A percentile compares a stretch with the other conserved stretches of the same genome.
These are phyloP conservation scores for Aotearoamyces nothofagi DNA, from an alignment of 2,329 filamentous ascomycete genomes.

Conservation along the genomic window DNA sequence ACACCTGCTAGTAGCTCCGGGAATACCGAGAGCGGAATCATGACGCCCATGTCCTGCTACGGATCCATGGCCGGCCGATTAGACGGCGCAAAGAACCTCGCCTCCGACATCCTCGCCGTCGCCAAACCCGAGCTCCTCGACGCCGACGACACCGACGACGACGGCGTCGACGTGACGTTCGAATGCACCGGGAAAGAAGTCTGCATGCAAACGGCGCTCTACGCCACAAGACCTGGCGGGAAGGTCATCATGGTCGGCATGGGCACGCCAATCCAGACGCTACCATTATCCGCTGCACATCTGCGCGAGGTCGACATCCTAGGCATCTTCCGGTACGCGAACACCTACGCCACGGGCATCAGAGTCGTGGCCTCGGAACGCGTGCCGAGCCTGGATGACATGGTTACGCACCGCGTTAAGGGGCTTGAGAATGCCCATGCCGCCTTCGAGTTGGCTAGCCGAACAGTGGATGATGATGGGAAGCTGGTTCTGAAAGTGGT, in stretches of 20 bases:
- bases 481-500: slow-evolving; percentile 61
- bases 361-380: slow-evolving; percentile 33
- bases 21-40: no score
- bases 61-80: slow-evolving; percentile 26
- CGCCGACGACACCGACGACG: slow-evolving; percentile 36
- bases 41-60: slow-evolving; percentile 26
- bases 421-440: slow-evolving; percentile 45
- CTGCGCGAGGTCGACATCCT: slow-evolving; percentile 63
- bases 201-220: slow-evolving; percentile 63
- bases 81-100: slow-evolving; percentile 32
- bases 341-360: slow-evolving; percentile 62
- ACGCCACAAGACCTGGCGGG: slow-evolving; percentile 54
- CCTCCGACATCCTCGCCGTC: slow-evolving; percentile 30
- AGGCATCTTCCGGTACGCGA: slow-evolving; percentile 63
- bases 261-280: slow-evolving; percentile 62
- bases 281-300: slow-evolving; percentile 57
- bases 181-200: slow-evolving; percentile 66
- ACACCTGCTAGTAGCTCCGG: no score
- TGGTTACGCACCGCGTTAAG: slow-evolving; percentile 60
- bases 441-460: slow-evolving; percentile 56
- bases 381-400: slow-evolving; percentile 49
- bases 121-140: slow-evolving; percentile 12
- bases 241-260: slow-evolving; percentile 67
- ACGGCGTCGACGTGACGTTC: slow-evolving; percentile 54
- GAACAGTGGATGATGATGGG: slow-evolving; percentile 50